Base-by-base conservation (phyloP, 1,284 basidiomycete genomes). In the Cryptococcus sp. region DNA sequence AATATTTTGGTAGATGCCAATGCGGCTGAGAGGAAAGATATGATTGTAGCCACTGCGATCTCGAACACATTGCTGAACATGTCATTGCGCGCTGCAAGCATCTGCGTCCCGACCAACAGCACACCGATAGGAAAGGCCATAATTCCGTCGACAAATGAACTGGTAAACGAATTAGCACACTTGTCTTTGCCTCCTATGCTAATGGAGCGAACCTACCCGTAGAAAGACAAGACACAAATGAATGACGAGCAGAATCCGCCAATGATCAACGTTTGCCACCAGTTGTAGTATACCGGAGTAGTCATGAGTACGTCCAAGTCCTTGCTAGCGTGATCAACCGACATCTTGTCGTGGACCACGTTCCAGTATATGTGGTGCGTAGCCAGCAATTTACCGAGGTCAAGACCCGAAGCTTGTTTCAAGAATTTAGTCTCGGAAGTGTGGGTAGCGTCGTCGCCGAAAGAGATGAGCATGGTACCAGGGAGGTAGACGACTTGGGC, bases 391-490 rank as follows among this genome's bases (percentile, higher is more conserved):
- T 92, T 92, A 47, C 85, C 86, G 17, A 93, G 82, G 72, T 92
- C 88, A 49, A 93, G 81, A 7, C 86, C 83, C 53, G 85, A 86
- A 20, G 84, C 81, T 77, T 92, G 90, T 61, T 88, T 85, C 67
- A 91, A 88, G 76, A 92, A 85, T 79, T 90, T 91, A 69, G 93
- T 87, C 70, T 88, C 88, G 66, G 87, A 89, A 5, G 92, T 95
- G 64, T 90, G 88, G 3, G 91, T 93, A 2, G 86, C 80, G 16
- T 83, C 82, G 77, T 95, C 93, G 67, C 90, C 89, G 67, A 93
- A 93, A 45, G 88, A 87, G 73, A 91, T 83, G 42, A 90, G 82
- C 81, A 91, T 88, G 53, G 90, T 83, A 58, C 90, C 89, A 4
- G 93, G 92, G 43, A 95, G 81, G 76, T 93, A 93, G 78, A 95